These are phyloP conservation scores for Anacardium occidentale DNA, from an alignment of 345 rosid genomes.

Conservation along the genomic window DNA sequence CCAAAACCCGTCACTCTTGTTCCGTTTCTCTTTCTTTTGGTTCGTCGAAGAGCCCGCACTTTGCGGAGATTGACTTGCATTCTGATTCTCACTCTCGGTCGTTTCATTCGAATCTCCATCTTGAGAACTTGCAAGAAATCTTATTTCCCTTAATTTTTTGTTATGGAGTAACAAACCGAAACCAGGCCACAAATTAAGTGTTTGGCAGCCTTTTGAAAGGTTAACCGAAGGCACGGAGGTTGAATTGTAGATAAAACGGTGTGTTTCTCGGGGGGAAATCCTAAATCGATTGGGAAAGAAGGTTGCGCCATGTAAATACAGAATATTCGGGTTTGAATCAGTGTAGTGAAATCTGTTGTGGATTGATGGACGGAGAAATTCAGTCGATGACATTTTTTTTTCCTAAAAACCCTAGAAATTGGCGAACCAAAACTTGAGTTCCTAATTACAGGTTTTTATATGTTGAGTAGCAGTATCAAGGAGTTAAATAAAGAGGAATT, in stretches of 20 bases:
- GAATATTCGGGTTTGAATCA: slow-evolving; percentile 27
- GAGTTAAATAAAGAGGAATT: slow-evolving; percentile 25
- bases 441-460: slow-evolving; percentile 13
- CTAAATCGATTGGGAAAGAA: slow-evolving; percentile 37
- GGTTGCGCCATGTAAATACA: slow-evolving; percentile 38
- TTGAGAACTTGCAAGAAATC: slow-evolving; percentile 53
- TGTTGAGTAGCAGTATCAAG: slow-evolving; percentile 14
- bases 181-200: slow-evolving; percentile 33
- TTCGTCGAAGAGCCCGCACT: slow-evolving; percentile 41
- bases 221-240: slow-evolving; percentile 23
- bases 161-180: slow-evolving; percentile 33
- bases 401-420: slow-evolving; percentile 37
- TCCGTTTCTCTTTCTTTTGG: slow-evolving; percentile 52
- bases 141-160: slow-evolving; percentile 32
- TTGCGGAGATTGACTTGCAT: slow-evolving; percentile 28
- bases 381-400: slow-evolving; percentile 40
- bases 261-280: slow-evolving; percentile 35
- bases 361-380: slow-evolving; percentile 36
- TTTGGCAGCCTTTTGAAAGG: slow-evolving; percentile 12
- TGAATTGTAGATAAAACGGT: slow-evolving; percentile 32
- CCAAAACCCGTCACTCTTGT: slow-evolving; percentile 50
- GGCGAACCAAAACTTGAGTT: not conserved
- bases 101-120: slow-evolving; percentile 62
- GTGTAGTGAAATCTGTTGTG: slow-evolving; percentile 25
- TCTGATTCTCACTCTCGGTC: slow-evolving; percentile 41